These are phyloP conservation scores for Hippophae tibetana DNA, from an alignment of 306 rosid species.

Conservation along the genomic window DNA sequence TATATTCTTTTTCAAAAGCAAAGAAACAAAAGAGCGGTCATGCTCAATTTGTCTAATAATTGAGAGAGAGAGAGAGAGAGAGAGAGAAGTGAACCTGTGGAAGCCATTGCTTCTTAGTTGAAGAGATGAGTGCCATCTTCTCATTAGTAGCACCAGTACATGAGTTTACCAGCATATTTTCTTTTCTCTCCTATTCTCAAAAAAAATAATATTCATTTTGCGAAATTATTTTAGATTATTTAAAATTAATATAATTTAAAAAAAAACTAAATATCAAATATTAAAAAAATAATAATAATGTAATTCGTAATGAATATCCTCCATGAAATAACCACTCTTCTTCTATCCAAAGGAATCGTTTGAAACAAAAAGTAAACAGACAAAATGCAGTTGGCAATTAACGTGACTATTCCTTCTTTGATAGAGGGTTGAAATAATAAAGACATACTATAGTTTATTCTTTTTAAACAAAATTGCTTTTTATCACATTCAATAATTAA, in stretches of 20 bases:
- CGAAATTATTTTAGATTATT: too few species aligned
- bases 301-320: too few species aligned
- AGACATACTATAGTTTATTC: too few species aligned
- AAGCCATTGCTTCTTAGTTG: slow-evolving; percentile 52
- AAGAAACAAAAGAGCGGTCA: slow-evolving; percentile 67
- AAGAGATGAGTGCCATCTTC: slow-evolving; percentile 46
- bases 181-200: neutral
- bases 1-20: slow-evolving; percentile 80
- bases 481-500: too few species aligned
- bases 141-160: slow-evolving; percentile 14
- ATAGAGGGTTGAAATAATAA: slow-evolving; percentile 10
- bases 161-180: slow-evolving; percentile 46
- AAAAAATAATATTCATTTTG: too few species aligned
- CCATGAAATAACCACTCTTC: too few species aligned
- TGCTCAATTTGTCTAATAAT: slow-evolving; percentile 56
- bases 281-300: too few species aligned
- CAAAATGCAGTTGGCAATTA: slow-evolving; percentile 51
- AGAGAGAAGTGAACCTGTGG: slow-evolving; percentile 48
- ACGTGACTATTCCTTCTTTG: slow-evolving; percentile 29
- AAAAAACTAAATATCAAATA: too few species aligned
- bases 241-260: too few species aligned
- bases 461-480: too few species aligned
- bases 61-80: slow-evolving; percentile 20
- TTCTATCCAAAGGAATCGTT: slow-evolving; percentile 31
- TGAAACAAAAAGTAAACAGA: slow-evolving; percentile 55